These are phyloP conservation scores for Xylaria venustula DNA, from an alignment of 495 filamentous ascomycete species.

Conservation along the genomic window DNA sequence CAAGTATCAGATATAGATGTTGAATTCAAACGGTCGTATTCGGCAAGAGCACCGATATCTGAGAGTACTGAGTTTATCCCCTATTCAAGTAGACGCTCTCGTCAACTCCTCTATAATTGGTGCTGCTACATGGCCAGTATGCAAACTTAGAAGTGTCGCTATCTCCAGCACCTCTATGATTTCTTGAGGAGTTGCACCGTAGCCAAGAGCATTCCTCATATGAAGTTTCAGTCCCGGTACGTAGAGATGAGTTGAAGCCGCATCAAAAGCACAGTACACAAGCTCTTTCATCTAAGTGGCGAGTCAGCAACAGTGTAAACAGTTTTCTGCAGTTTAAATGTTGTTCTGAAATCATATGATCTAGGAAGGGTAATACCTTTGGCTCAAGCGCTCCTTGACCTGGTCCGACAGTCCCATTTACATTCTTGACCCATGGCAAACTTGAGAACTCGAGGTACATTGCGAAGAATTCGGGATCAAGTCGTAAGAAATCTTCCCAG, in stretches of 20 bases:
- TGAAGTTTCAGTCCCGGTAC: constrained; percentile 43
- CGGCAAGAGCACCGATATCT: neutral
- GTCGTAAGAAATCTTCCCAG: constrained; percentile 42
- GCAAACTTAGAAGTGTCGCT: constrained; percentile 38
- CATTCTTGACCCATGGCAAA: constrained; percentile 34
- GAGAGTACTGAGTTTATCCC: neutral
- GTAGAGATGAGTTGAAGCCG: constrained; percentile 44
- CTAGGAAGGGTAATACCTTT: constrained; percentile 23
- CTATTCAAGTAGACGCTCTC: neutral
- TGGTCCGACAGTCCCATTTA: constrained; percentile 10
- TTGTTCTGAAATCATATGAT: neutral
- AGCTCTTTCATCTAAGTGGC: constrained; percentile 37
- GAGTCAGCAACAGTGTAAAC: neutral
- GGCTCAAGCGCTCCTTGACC: constrained; percentile 33
- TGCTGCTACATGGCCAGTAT: constrained; percentile 34
- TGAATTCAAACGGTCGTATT: neutral
- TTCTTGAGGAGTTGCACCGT: constrained; percentile 43
- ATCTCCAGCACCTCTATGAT: constrained; percentile 46
- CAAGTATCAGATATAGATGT: constrained; percentile 27
- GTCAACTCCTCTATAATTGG: constrained; percentile 28
- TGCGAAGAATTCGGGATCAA: constrained; percentile 47
- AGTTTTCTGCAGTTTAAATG: neutral
- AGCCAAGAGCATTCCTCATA: constrained; percentile 43
- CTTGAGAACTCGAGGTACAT: constrained; percentile 40
- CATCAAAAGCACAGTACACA: constrained; percentile 46